phyloP scores from a whole-genome alignment of 495 filamentous ascomycete species.

The Trichocladium uniseriatum region DNA sequence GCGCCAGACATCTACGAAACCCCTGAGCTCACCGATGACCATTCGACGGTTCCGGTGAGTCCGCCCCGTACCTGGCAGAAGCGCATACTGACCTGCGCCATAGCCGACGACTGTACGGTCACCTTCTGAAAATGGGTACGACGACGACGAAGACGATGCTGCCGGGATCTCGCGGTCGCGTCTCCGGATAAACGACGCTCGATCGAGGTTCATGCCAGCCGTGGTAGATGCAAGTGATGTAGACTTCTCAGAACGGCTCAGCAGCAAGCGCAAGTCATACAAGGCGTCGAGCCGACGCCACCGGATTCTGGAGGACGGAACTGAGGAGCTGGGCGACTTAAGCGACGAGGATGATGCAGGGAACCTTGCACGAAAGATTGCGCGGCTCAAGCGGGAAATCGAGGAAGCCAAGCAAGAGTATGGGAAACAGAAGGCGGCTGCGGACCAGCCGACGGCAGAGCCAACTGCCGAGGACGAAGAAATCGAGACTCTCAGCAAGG shows the following conservation, averaged over 20 bases:
- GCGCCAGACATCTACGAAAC: slow-evolving; percentile 95
- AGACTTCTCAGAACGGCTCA: slow-evolving; percentile 77
- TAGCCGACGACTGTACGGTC: slow-evolving; percentile 59
- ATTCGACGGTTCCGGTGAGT: slow-evolving; percentile 67
- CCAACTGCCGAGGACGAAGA: slow-evolving; percentile 30
- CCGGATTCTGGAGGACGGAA: slow-evolving; percentile 49
- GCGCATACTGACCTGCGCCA: slow-evolving; percentile 11
- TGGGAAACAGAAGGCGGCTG: slow-evolving; percentile 38
- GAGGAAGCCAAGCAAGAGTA: slow-evolving; percentile 68
- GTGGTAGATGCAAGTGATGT: slow-evolving; percentile 63
- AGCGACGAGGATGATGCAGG: slow-evolving; percentile 55
- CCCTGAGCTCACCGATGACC: slow-evolving; percentile 80
- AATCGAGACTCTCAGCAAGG: slow-evolving; percentile 53
- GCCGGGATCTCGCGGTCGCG: slow-evolving; percentile 63
- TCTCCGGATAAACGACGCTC: slow-evolving; percentile 65
- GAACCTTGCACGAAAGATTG: slow-evolving; percentile 64
- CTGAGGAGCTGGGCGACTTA: slow-evolving; percentile 55
- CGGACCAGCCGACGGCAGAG: slow-evolving; percentile 21
- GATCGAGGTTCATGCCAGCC: slow-evolving; percentile 67
- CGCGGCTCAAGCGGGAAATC: slow-evolving; percentile 66
- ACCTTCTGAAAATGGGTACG: slow-evolving; percentile 55
- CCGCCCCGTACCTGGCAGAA: slow-evolving; percentile 9
- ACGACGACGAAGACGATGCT: slow-evolving; percentile 52
- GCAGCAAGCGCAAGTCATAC: slow-evolving; percentile 70
- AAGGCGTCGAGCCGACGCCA: slow-evolving; percentile 57